These are phyloP conservation scores for Camelina hispida DNA, from an alignment of 345 rosid genomes.

Conservation along the genomic window DNA sequence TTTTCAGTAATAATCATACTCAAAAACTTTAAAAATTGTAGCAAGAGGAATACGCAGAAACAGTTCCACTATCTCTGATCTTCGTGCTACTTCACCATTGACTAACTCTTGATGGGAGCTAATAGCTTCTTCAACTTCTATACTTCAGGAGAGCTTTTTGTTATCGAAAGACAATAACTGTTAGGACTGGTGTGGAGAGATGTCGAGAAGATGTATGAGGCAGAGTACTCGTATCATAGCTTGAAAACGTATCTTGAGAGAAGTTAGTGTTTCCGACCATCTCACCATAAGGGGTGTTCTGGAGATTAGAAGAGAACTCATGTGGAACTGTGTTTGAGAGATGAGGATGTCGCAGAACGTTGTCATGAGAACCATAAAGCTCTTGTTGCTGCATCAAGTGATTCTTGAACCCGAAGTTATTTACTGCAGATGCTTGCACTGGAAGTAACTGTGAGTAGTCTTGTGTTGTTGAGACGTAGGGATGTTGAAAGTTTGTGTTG, in stretches of 20 bases:
- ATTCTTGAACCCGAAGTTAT: slow-evolving; percentile 1
- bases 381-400: slow-evolving; percentile 7
- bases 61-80: background rate
- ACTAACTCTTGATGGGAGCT: background rate
- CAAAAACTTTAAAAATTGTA: background rate
- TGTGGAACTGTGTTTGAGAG: slow-evolving; percentile 18
- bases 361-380: slow-evolving; percentile 12
- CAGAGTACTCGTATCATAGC: slow-evolving; percentile 1
- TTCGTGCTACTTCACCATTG: background rate
- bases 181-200: slow-evolving; percentile 13
- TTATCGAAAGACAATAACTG: background rate
- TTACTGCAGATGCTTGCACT: slow-evolving; percentile 2
- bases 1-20: background rate
- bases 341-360: background rate
- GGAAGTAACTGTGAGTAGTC: background rate
- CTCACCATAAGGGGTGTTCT: slow-evolving; percentile 6
- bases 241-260: slow-evolving; percentile 17
- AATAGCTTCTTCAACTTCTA: background rate
- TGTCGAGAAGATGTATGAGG: slow-evolving; percentile 18
- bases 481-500: slow-evolving; percentile 7
- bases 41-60: background rate
- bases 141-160: background rate
- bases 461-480: slow-evolving; percentile 9
- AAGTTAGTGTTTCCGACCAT: background rate
- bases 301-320: slow-evolving; percentile 13